Evolutionary conservation across 2,329 filamentous ascomycete genomes (phyloP).

Genomic region (Fusarium begoniae): DNA sequence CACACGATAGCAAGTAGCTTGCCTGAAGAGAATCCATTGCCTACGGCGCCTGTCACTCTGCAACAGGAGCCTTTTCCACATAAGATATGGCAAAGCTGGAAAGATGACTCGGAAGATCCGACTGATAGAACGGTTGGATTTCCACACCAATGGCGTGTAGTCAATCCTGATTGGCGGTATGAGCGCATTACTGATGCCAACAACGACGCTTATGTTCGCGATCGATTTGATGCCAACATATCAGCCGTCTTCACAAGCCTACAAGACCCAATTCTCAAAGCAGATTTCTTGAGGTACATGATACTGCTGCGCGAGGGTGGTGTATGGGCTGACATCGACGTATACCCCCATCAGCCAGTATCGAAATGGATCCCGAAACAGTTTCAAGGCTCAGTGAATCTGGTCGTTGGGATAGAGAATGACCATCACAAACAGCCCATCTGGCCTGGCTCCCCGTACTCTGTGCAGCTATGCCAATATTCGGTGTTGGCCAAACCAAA

Average conservation of each 20-base stretch:
- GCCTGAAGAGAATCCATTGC: not conserved
- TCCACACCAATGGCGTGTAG: conserved; percentile 37
- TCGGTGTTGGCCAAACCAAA: conserved; percentile 78
- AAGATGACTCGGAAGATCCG: conserved; percentile 42
- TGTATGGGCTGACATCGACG: conserved; percentile 77
- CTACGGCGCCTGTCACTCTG: not conserved
- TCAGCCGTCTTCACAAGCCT: conserved; percentile 59
- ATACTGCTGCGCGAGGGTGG: conserved; percentile 74
- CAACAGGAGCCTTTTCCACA: conserved; percentile 19
- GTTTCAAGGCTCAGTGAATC: conserved; percentile 64
- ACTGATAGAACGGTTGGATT: conserved; percentile 43
- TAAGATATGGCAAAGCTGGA: conserved; percentile 48
- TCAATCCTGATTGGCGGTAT: conserved; percentile 42
- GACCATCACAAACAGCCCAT: conserved; percentile 55
- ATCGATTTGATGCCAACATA: conserved; percentile 69
- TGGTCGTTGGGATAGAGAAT: conserved; percentile 77
- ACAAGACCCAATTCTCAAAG: conserved; percentile 62
- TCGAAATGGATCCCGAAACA: conserved; percentile 69
- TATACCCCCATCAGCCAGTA: conserved; percentile 70
- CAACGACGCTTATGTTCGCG: conserved; percentile 59
- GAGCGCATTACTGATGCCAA: conserved; percentile 45
- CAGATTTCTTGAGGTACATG: conserved; percentile 69
- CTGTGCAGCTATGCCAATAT: conserved; percentile 80
- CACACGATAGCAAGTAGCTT: not conserved
- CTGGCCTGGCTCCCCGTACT: conserved; percentile 70